Evolutionary conservation across 2,329 filamentous ascomycete species (phyloP), one percentile per base, ranked within the genome.

Genomic region (Geosmithia flava): DNA sequence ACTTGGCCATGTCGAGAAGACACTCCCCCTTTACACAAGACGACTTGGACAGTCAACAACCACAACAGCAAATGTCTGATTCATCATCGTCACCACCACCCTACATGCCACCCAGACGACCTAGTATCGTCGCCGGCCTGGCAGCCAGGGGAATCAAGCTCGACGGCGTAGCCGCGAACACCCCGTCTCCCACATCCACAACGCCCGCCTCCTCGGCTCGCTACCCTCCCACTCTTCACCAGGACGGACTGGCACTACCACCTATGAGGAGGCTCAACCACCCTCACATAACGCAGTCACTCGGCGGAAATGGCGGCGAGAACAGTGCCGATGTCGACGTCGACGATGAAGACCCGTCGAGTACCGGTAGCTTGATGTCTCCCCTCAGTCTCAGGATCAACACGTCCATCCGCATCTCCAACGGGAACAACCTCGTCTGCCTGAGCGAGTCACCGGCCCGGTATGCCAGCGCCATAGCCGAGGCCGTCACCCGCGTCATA

Each of bases 401-500:
- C 53, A 68, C 70, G 16, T 65, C 70, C 1, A 58, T 78, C 55
- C 62, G 55, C 50, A 62, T 80, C 53, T 59, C 60, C 39, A 69
- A 68, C 51, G 65, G 65, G 58, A 63, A 69, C 58, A 80, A 80
- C 58, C 56, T 74, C 45, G 59, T 76, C 44, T 67, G 68, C 19
- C 56, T 75, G 19, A 54, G 61, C 0, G 56, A 65, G 3, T 63
- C 67, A 5, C 63, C 69, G 1, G 57, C 65, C 5, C 58, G 60
- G 4, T 63, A 66, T 44, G 69, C 71, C 56, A 56, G 64, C 54
- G 54, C 62, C 49, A 63, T 78, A 50, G 67, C 71, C 10, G 58
- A 62, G 7, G 63, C 71, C 3, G 59, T 79, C 2, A 62, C 75
- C 13, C 55, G 64, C 13, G 66, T 70, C 2, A 57, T 79, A 2